Base-by-base conservation (phyloP, 805 yeast species). In the Isabelozyma gotoi region DNA sequence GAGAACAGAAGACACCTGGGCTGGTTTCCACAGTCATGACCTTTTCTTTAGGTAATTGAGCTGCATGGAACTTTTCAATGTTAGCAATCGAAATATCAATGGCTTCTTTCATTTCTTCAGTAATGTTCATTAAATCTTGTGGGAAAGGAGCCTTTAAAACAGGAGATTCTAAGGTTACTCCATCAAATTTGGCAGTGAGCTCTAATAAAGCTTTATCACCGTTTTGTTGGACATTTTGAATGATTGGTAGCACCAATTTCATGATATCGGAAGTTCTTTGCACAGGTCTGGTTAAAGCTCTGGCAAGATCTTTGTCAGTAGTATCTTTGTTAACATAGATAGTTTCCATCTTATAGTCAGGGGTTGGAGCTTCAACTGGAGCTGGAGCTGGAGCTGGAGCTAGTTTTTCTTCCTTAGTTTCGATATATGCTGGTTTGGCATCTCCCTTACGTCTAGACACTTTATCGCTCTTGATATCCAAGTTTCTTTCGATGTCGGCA, bases 381-480 rank as follows among this genome's bases (percentile, higher is more conserved):
- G 52, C 50, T 14, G 47, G 35, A 6, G 18, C 29, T 7, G 49
- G 20, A 34, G 52, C 50, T 14, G 47, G 35, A 6, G 18, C 29
- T 7, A 49, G 20, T n/a, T n/a, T n/a, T 33, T 45, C 45, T 35
- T 55, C 54, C 19, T 55, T 50, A 46, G 56, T 44, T 49, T 74
- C 65, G 39, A 81, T 48, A 65, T 85, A 94, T 60, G 84, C 82
- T 18, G 88, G 82, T 67, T 92, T 92, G 36, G 99, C 98, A 68
- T 94, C 97, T 41, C 99, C 99, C 67, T 83, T 85, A 62, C 99
- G 80, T 68, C 99, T 81, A 2, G 96, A 82, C 46, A 94, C 89
- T 67, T 92, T 92, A 57, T 84, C 68, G 38, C 88, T 78, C 73
- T 94, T 94, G 60, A 83, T 65, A 59, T 88, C 91, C 59, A 94